Evolutionary conservation across 139 green algal species (phyloP), one percentile per base, ranked within the genome.

Genomic region (Chlorella sp.): DNA sequence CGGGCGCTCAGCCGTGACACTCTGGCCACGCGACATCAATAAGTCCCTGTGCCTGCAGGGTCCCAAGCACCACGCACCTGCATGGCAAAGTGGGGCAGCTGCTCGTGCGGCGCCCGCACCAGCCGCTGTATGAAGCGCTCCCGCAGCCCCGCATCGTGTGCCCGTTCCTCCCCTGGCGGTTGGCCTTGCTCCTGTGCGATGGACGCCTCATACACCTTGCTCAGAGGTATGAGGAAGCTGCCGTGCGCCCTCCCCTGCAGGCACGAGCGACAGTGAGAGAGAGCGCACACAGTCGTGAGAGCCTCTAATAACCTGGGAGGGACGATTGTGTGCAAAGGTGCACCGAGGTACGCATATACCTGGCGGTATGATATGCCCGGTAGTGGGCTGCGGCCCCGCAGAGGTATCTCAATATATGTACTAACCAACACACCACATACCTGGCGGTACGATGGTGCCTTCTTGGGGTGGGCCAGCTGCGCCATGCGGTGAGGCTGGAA

Each of bases 381-480:
- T n/a, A n/a, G n/a, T n/a, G n/a, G n/a, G n/a, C n/a, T n/a, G n/a
- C n/a, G n/a, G n/a, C n/a, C n/a, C n/a, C n/a, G n/a, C n/a, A n/a
- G n/a, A n/a, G n/a, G n/a, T n/a, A n/a, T n/a, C n/a, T n/a, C n/a
- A n/a, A n/a, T n/a, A n/a, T n/a, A n/a, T n/a, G n/a, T n/a, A n/a
- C n/a, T n/a, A n/a, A n/a, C 17, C 42, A 55, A 10, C 42, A 55
- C 42, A 55, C 42, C 17, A 55, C 42, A 55, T 17, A 55, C 90
- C 86, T 82, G 27, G n/a, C 93, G 72, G 73, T 97, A 97, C 26
- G 88, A 50, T 34, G 93, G 93, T 31, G 82, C 76, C 49, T 81
- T 84, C 5, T 34, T 22, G 0, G 94, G 94, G 2, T 92, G 82
- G 36, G 88, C 82, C 6, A 98, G 82, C 20, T 93, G 76, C 0